Base-by-base conservation (phyloP, 495 filamentous ascomycete genomes). In the Penicillium robsamsonii region DNA sequence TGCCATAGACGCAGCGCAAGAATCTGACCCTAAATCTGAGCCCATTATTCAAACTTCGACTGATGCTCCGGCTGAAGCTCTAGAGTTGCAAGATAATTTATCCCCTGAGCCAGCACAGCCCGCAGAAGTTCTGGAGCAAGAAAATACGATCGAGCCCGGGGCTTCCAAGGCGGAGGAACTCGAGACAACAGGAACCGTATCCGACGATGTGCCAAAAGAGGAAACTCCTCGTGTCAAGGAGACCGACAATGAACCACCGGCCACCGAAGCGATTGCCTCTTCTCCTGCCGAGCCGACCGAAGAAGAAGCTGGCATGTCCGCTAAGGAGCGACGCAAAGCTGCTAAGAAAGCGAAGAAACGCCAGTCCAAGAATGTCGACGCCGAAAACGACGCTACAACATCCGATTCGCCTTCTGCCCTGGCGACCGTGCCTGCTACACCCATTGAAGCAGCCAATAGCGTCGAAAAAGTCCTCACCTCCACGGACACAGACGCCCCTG, bases 331-430 rank as follows among this genome's bases (percentile, higher is more conserved):
- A 40, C 74, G 70, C 38, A 75, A 81, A 57, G 70, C 74, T 12
- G 77, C 71, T 58, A 75, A 78, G 55, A 79, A 80, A 56, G 72
- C 76, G 25, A 79, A 79, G 58, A 77, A 75, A 54, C 69, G 69
- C 22, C 72, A 72, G 51, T 75, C 69, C 37, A 66, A 70, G 41
- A 60, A 46, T 27, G 50, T 57, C 46, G 65, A 72, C 55, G 49
- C 48, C 20, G 66, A 68, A 17, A 53, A 58, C 4, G 50, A 58
- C 45, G 54, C 18, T 17, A 30, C 51, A 27, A 31, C 41, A 18
- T 38, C 29, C 9, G 53, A 47, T 47, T 37, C 55, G 11, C 49
- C 49, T 44, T 47, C 50, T 11, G 44, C 20, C 9, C 35, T 50
- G 45, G 37, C 24, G 25, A 53, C 54, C 35, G 44, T 47, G 24